Percentiles rank a stretch among this genome's conserved stretches.
phyloP scores from a whole-genome alignment of 495 filamentous ascomycete species.

The Xylaria intraflava region DNA sequence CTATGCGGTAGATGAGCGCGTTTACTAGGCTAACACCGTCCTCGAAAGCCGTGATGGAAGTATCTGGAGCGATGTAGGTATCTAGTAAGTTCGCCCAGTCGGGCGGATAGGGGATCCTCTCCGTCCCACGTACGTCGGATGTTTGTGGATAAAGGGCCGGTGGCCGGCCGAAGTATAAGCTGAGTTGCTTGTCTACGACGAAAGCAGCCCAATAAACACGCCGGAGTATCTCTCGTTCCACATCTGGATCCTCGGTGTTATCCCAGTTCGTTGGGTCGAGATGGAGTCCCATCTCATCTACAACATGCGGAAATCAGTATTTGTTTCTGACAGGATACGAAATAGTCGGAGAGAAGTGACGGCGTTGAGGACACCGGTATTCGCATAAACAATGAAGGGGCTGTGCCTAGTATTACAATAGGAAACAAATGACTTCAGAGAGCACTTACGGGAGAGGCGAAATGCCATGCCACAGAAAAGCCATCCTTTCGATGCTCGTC shows the following conservation, averaged over 20 bases:
- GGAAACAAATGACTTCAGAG: not conserved
- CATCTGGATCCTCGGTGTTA: slow-evolving; percentile 15
- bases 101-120: slow-evolving; percentile 19
- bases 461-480: slow-evolving; percentile 31
- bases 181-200: slow-evolving; percentile 27
- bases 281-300: slow-evolving; percentile 31
- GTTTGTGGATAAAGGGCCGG: slow-evolving; percentile 27
- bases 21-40: slow-evolving; percentile 24
- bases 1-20: slow-evolving; percentile 22
- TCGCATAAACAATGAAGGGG: not conserved
- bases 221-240: slow-evolving; percentile 27
- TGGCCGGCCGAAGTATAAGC: slow-evolving; percentile 29
- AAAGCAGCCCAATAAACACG: slow-evolving; percentile 32
- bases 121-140: slow-evolving; percentile 28
- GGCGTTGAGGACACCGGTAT: not conserved
- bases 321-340: not conserved
- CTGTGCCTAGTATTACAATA: not conserved
- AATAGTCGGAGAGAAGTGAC: not conserved
- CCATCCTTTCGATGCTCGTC: slow-evolving; percentile 29
- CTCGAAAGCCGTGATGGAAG: slow-evolving; percentile 24
- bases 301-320: not conserved
- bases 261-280: slow-evolving; percentile 32
- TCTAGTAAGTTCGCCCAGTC: slow-evolving; percentile 21
- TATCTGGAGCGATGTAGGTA: slow-evolving; percentile 20
- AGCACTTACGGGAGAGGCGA: slow-evolving; percentile 18